Conservation (phyloP, 2,329 filamentous ascomycete genomes). For the Xylariaceae sp. region DNA sequence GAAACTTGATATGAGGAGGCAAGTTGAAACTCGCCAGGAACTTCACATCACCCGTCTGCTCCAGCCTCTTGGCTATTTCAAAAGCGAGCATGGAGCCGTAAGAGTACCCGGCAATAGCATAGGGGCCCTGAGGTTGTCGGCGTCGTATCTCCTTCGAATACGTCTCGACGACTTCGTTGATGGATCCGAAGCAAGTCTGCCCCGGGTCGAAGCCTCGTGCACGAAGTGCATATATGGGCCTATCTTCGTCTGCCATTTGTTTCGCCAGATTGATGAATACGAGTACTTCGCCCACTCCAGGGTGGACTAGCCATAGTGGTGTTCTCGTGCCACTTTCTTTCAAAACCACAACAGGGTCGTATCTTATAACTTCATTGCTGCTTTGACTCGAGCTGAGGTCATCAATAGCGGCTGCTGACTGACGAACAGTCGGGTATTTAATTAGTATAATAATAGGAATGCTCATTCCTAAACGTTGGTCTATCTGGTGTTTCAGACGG, state of each 20-base stretch:
- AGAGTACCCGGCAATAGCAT: constrained; percentile 49
- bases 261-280: constrained; percentile 37
- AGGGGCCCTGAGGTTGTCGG: constrained; percentile 46
- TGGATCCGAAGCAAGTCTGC: constrained; percentile 33
- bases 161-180: constrained; percentile 37
- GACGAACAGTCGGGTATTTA: constrained; percentile 9
- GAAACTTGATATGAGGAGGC: constrained; percentile 44
- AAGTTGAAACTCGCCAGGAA: constrained; percentile 46
- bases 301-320: constrained; percentile 40
- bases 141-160: constrained; percentile 40
- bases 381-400: background rate
- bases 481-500: constrained; percentile 33
- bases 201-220: constrained; percentile 39
- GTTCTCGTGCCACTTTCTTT: constrained; percentile 28
- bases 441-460: constrained; percentile 36
- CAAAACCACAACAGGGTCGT: constrained; percentile 28
- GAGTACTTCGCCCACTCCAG: constrained; percentile 40
- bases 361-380: background rate
- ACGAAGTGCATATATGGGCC: constrained; percentile 45
- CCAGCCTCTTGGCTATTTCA: constrained; percentile 44
- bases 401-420: background rate
- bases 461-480: constrained; percentile 19
- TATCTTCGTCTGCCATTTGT: constrained; percentile 33
- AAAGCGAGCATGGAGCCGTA: constrained; percentile 49
- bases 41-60: constrained; percentile 33